Evolutionary conservation across 2,329 filamentous ascomycete species (phyloP).

Genomic region (Seiridium cupressi): DNA sequence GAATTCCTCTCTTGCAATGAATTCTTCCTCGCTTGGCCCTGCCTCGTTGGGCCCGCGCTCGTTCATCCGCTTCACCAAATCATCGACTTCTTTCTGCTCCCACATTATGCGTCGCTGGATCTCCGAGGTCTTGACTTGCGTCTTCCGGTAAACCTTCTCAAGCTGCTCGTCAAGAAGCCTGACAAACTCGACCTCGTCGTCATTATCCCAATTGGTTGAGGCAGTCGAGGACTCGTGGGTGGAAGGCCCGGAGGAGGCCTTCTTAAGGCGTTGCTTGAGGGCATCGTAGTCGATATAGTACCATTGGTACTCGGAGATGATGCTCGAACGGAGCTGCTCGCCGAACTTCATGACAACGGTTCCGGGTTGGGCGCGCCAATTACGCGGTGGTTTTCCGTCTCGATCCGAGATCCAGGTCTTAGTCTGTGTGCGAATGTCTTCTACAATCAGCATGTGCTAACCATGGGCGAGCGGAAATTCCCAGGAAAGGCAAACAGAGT

Average conservation of each 20-base stretch:
- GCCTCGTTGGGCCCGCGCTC: constrained; percentile 56
- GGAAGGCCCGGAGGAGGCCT: constrained; percentile 52
- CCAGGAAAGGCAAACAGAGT: neutral
- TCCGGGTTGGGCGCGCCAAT: constrained; percentile 40
- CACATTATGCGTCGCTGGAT: constrained; percentile 90
- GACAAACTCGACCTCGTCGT: constrained; percentile 88
- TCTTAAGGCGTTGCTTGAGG: constrained; percentile 83
- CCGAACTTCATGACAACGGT: constrained; percentile 79
- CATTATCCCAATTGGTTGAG: constrained; percentile 72
- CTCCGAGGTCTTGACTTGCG: constrained; percentile 95
- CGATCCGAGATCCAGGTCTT: constrained; percentile 19
- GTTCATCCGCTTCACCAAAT: constrained; percentile 65
- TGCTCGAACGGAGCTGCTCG: constrained; percentile 90
- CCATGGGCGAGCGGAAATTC: neutral
- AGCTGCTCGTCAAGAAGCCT: constrained; percentile 84
- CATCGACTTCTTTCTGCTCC: constrained; percentile 77
- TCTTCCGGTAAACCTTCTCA: constrained; percentile 96
- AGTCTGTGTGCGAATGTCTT: constrained; percentile 25
- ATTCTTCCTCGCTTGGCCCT: constrained; percentile 82
- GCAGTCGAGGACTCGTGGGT: constrained; percentile 36
- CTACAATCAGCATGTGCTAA: constrained; percentile 48
- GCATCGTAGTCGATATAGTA: constrained; percentile 98
- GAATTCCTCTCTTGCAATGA: constrained; percentile 89
- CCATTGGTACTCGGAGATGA: constrained; percentile 96
- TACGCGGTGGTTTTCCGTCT: constrained; percentile 9